Percentiles rank a stretch among this genome's conserved stretches.
These are phyloP conservation scores for Seminavis robusta DNA, from an alignment of 108 stramenopile species.

Conservation along the genomic window DNA sequence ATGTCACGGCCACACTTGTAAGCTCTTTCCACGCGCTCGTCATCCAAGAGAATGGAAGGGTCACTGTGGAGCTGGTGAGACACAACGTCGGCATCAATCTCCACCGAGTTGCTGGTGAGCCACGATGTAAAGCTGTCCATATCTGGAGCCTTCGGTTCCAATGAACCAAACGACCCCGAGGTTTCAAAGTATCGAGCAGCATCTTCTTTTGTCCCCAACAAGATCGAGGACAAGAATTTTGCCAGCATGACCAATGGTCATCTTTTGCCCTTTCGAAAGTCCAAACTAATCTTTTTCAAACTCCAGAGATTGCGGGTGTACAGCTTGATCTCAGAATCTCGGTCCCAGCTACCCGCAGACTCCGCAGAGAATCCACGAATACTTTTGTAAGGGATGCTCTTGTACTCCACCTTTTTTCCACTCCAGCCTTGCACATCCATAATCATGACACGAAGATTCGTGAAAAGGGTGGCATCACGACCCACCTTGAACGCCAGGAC, in stretches of 20 bases:
- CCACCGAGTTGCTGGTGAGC: constrained; percentile 35
- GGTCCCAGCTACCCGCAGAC: too few species aligned
- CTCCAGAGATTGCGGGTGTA: constrained; percentile 30
- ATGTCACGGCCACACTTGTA: constrained; percentile 52
- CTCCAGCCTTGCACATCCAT: constrained; percentile 43
- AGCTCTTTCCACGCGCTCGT: constrained; percentile 51
- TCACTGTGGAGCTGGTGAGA: constrained; percentile 39
- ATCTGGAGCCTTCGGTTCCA: constrained; percentile 1
- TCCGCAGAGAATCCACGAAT: too few species aligned
- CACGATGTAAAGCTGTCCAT: constrained; percentile 17
- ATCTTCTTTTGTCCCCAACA: constrained; percentile 47
- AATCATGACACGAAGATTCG: constrained; percentile 35
- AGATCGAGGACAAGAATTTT: constrained; percentile 47
- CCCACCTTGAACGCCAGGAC: too few species aligned
- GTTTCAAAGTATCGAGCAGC: too few species aligned
- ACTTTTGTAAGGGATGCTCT: too few species aligned
- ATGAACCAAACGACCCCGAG: too few species aligned
- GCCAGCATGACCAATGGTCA: constrained; percentile 48
- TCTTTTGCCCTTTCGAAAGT: constrained; percentile 52
- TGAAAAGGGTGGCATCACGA: constrained; percentile 51
- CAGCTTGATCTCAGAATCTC: too few species aligned
- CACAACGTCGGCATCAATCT: constrained; percentile 40
- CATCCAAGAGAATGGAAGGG: constrained; percentile 46
- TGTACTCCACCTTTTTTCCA: constrained; percentile 57
- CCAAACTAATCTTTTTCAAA: constrained; percentile 31